phyloP scores from a whole-genome alignment of 352 stramenopile genomes.

The Aphanomyces cochlioides region DNA sequence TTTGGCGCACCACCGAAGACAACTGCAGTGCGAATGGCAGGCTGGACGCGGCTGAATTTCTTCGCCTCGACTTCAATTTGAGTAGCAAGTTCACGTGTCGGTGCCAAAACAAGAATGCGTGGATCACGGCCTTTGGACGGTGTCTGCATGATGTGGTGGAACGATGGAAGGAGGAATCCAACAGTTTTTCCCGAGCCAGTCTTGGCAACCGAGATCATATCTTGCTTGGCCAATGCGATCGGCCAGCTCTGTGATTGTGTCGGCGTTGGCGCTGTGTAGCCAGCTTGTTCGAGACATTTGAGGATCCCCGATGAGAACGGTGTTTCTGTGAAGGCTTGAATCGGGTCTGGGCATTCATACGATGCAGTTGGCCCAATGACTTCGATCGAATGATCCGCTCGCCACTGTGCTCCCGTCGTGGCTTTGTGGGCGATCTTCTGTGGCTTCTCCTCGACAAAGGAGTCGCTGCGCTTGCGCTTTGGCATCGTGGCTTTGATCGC shows the following conservation, averaged over 20 bases:
- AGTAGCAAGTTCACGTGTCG: constrained; percentile 93
- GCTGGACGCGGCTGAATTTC: constrained; percentile 49
- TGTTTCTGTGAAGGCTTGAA: constrained; percentile 17
- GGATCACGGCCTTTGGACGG: constrained; percentile 81
- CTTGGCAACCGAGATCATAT: constrained; percentile 97
- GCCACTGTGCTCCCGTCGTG: constrained; percentile 4
- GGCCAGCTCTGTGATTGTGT: constrained; percentile 41
- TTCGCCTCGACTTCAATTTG: constrained; percentile 91
- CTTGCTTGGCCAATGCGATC: constrained; percentile 37
- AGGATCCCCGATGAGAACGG: constrained; percentile 24
- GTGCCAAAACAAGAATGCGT: constrained; percentile 78
- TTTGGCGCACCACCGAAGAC: constrained; percentile 97
- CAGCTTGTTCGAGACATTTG: constrained; percentile 20
- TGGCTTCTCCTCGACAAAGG: constrained; percentile 4
- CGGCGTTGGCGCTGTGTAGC: constrained; percentile 74
- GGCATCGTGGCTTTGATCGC: background rate
- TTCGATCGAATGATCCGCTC: constrained; percentile 18
- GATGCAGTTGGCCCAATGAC: background rate
- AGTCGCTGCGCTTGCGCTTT: constrained; percentile 26
- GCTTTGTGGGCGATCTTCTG: constrained; percentile 12
- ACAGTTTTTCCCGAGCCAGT: constrained; percentile 94
- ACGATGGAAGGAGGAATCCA: constrained; percentile 92
- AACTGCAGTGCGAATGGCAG: constrained; percentile 89
- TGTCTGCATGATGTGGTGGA: constrained; percentile 89
- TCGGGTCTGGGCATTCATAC: constrained; percentile 27